A percentile compares a stretch with the other conserved stretches of the same genome.
Evolutionary conservation across 108 stramenopile genomes (phyloP).

Genomic region (Bacterosira constricta): DNA sequence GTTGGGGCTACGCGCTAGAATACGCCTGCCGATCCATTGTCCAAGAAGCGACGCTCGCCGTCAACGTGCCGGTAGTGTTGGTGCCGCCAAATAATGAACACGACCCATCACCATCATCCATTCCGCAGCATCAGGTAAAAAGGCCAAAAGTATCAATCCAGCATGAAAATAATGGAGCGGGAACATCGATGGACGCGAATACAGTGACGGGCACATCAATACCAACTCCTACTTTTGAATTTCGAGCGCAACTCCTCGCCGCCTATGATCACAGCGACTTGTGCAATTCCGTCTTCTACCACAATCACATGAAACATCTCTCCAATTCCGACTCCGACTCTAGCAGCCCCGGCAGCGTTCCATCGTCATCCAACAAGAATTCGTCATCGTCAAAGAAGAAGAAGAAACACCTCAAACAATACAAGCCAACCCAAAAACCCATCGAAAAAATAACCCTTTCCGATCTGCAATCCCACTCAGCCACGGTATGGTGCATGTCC

Average conservation of each 20-base stretch:
- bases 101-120: background rate
- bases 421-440: conserved; percentile 36
- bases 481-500: conserved; percentile 81
- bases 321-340: background rate
- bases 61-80: too few relatives aligned
- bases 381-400: background rate
- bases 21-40: conserved; percentile 49
- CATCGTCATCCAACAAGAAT: background rate
- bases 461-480: conserved; percentile 54
- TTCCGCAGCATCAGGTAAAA: too few relatives aligned
- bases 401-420: conserved; percentile 3
- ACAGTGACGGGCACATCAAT: too few relatives aligned
- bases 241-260: conserved; percentile 51
- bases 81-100: conserved; percentile 10
- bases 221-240: background rate
- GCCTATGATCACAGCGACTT: conserved; percentile 85
- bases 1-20: conserved; percentile 83
- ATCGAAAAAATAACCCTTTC: conserved; percentile 66
- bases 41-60: background rate
- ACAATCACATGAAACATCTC: conserved; percentile 54
- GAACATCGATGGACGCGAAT: too few relatives aligned
- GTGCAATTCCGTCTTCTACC: conserved; percentile 62
- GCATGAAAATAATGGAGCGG: too few relatives aligned
- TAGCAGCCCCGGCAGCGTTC: too few relatives aligned
- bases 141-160: too few relatives aligned